These are phyloP conservation scores for Fusarium sp. DNA, from an alignment of 2,329 filamentous ascomycete genomes.

Conservation along the genomic window DNA sequence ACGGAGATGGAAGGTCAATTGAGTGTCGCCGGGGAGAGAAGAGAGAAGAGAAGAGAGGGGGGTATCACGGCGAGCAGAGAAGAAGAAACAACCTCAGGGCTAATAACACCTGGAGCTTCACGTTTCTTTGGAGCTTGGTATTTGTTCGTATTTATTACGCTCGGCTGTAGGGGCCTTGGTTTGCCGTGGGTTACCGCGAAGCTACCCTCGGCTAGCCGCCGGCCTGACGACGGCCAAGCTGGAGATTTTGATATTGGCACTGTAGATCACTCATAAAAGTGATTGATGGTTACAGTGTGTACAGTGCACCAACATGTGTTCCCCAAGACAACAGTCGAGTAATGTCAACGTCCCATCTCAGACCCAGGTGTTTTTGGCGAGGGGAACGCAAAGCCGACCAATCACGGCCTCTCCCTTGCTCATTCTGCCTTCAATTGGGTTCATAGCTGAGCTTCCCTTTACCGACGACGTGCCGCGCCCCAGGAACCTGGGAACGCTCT, in stretches of 20 bases:
- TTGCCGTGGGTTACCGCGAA: constrained; percentile 44
- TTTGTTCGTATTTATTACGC: constrained; percentile 40
- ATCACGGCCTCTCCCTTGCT: constrained; percentile 11
- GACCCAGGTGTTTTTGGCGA: constrained; percentile 18
- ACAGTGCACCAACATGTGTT: background rate
- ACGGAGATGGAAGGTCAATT: constrained; percentile 34
- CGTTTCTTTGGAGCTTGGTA: constrained; percentile 27
- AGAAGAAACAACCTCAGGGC: constrained; percentile 22
- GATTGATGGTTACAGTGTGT: background rate
- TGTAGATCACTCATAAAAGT: background rate
- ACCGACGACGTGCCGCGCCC: constrained; percentile 17
- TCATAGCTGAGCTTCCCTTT: constrained; percentile 1
- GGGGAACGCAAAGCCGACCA: constrained; percentile 14
- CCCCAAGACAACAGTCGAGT: constrained; percentile 4
- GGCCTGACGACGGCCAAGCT: constrained; percentile 16
- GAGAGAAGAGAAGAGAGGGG: constrained; percentile 2
- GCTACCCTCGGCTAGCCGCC: constrained; percentile 45
- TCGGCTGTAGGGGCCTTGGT: constrained; percentile 40
- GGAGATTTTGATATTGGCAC: constrained; percentile 2
- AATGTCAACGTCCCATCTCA: constrained; percentile 1
- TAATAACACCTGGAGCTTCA: constrained; percentile 16
- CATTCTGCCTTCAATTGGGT: constrained; percentile 11
- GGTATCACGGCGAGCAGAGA: constrained; percentile 30
- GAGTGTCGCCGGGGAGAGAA: background rate
- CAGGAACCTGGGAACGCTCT: background rate